Base-by-base conservation (phyloP, 768 basidiomycete genomes). In the Cyclocybe cylindracea region DNA sequence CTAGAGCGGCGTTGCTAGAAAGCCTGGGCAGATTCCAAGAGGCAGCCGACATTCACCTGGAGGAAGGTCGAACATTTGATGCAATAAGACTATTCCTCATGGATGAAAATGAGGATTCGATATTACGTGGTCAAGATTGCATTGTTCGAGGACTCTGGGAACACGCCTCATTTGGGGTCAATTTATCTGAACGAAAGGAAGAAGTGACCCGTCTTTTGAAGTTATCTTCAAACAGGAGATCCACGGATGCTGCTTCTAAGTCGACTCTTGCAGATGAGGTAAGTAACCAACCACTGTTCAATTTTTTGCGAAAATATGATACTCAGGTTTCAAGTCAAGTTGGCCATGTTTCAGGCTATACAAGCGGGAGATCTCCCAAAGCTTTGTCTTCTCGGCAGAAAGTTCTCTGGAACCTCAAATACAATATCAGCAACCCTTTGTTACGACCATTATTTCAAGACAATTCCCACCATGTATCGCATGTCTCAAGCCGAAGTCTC, bases 11-110 rank as follows among this genome's bases (percentile, higher is more conserved):
- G 0, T 53, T 86, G 7, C 68, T 85, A 11, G 71, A 71, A 39
- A 63, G 67, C 7, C 66, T 76, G 7, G 76, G 74, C 11, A 70
- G 71, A 55, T 72, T 64, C 39, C 48, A 52, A 2, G 79, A 85
- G 35, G 85, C 85, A 0, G 83, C 83, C 1, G 70, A 78, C 13
- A 63, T 84, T 18, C 76, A 83, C 57, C 54, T 82, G 4, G 63
- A 61, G 1, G 78, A 82, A 59, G 81, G 79, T 8, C 72, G 78
- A 1, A 68, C 61, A 0, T 39, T 72, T 2, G 74, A 79, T 14
- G 86, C 84, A 0, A 78, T 84, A 29, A 66, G 58, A 8, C 61
- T 79, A 1, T 63, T 82, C 44, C 54, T 81, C 3, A 57, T 62
- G 18, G 74, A 77, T 31, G 52, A 34, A 9, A 41, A 67, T 29